Evolutionary conservation across 1,284 basidiomycete species (phyloP), one percentile per base, ranked within the genome.

Genomic region (Bjerkandera adusta): DNA sequence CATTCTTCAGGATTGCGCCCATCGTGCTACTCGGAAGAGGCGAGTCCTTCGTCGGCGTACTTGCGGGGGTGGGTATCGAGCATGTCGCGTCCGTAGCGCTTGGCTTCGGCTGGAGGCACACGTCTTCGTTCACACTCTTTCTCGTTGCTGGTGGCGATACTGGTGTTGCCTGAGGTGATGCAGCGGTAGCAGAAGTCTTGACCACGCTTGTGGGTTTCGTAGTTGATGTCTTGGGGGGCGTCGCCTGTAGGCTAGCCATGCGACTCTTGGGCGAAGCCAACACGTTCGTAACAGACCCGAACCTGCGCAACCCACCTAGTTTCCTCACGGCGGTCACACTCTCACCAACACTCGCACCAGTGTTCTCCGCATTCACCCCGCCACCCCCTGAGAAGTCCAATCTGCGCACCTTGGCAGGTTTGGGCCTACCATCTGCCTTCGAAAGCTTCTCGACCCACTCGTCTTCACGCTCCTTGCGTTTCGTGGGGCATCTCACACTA

Each of bases 361-460:
- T 25, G 11, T 32, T 8, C 16, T n/a, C 15, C 13, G 20, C 25
- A n/a, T 12, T 13, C 24, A 25, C 45, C 22, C 21, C n/a, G 2
- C 6, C 5, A 8, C 33, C 13, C 24, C 15, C 16, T 12, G 5
- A 12, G 13, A 42, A 27, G 26, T 45, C 26, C 16, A 47, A 22
- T 32, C 20, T 33, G 15, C 40, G 25, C 27, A 18, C 32, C 41
- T 47, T 41, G 18, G 22, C 16, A n/a, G n/a, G n/a, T 21, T 36
- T 35, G 11, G 21, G 11, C 34, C 54, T 57, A 12, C 47, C 39
- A 24, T 66, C 62, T 7, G 59, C 53, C 7, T 36, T 38, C 18
- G 60, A 60, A 35, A 76, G 51, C 45, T 62, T 67, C 36, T 65
- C 58, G 33, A 66, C 54, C 71, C 69, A 72, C 11, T 57, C 47